Evolutionary conservation across 352 stramenopile species (phyloP).

Genomic region (Phytophthora pinifolia): DNA sequence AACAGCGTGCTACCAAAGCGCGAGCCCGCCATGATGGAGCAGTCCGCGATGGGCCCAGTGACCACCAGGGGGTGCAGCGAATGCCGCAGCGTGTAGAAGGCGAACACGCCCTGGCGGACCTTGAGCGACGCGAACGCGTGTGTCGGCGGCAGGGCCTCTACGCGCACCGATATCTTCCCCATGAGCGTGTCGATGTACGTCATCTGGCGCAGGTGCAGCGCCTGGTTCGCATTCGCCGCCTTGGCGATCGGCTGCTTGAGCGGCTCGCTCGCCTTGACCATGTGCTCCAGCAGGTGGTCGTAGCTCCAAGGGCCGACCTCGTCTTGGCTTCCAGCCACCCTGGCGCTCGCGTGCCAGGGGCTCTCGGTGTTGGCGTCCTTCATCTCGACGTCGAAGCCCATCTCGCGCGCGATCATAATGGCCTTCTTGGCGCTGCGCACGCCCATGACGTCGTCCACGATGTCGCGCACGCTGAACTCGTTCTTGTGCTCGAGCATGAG

Average conservation of each 20-base stretch:
- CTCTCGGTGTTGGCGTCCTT: slow-evolving; percentile 62
- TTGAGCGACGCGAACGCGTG: slow-evolving; percentile 70
- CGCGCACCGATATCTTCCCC: slow-evolving; percentile 53
- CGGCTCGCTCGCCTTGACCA: slow-evolving; percentile 39
- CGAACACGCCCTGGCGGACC: slow-evolving; percentile 69
- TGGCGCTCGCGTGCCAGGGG: slow-evolving; percentile 39
- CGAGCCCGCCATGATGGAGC: slow-evolving; percentile 71
- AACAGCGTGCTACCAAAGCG: slow-evolving; percentile 81
- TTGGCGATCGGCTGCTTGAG: slow-evolving; percentile 46
- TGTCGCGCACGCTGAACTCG: slow-evolving; percentile 57
- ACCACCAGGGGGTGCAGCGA: slow-evolving; percentile 74
- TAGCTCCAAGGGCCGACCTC: slow-evolving; percentile 43
- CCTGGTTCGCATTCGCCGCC: slow-evolving; percentile 18
- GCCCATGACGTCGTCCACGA: slow-evolving; percentile 94
- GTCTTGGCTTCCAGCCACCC: slow-evolving; percentile 37
- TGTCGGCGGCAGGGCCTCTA: slow-evolving; percentile 39
- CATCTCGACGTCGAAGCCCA: slow-evolving; percentile 85
- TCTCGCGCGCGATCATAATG: slow-evolving; percentile 91
- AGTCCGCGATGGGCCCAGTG: slow-evolving; percentile 73
- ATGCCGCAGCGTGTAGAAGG: slow-evolving; percentile 80
- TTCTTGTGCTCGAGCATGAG: slow-evolving; percentile 57
- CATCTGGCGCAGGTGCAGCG: slow-evolving; percentile 52
- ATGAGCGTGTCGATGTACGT: slow-evolving; percentile 48
- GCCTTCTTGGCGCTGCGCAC: slow-evolving; percentile 89
- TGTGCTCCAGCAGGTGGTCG: slow-evolving; percentile 55